These are phyloP conservation scores for Gonium pectorale DNA, from an alignment of 139 green algal species.

Conservation along the genomic window DNA sequence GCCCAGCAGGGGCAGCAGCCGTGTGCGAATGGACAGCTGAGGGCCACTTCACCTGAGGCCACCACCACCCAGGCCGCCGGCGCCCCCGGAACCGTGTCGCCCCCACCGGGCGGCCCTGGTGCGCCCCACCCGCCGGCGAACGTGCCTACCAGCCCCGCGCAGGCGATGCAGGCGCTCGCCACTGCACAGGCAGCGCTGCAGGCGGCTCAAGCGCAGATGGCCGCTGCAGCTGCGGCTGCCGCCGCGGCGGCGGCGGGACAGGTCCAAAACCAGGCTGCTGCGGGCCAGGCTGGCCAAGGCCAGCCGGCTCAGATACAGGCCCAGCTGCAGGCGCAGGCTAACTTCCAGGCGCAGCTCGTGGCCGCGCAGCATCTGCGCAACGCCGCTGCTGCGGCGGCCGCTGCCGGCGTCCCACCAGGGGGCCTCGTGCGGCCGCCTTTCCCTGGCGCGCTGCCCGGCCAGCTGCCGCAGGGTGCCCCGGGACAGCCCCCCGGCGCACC, in stretches of 20 bases:
- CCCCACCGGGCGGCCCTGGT: background rate
- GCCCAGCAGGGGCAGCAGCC: slow-evolving; percentile 12
- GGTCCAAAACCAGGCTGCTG: slow-evolving; percentile 11
- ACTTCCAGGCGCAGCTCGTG: slow-evolving; percentile 29
- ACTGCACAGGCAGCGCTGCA: slow-evolving; percentile 30
- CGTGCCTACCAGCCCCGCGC: background rate
- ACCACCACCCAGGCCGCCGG: background rate
- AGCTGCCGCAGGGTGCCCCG: background rate
- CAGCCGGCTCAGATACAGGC: slow-evolving; percentile 27
- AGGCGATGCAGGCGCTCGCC: slow-evolving; percentile 33
- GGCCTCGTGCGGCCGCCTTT: slow-evolving; percentile 9
- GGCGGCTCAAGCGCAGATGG: slow-evolving; percentile 39
- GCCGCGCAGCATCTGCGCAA: slow-evolving; percentile 1
- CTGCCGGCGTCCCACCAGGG: background rate
- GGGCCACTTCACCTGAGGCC: background rate
- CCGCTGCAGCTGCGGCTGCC: slow-evolving; percentile 1
- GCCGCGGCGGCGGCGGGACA: slow-evolving; percentile 21
- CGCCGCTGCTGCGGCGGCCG: background rate
- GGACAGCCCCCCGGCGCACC: background rate
- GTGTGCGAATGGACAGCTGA: background rate
- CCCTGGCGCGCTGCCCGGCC: background rate
- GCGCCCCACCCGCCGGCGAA: background rate
- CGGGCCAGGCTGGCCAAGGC: slow-evolving; percentile 1
- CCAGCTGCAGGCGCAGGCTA: slow-evolving; percentile 7
- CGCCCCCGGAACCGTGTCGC: background rate